Evolutionary conservation across 2,329 filamentous ascomycete species (phyloP).

Genomic region (Phoma herbarum): DNA sequence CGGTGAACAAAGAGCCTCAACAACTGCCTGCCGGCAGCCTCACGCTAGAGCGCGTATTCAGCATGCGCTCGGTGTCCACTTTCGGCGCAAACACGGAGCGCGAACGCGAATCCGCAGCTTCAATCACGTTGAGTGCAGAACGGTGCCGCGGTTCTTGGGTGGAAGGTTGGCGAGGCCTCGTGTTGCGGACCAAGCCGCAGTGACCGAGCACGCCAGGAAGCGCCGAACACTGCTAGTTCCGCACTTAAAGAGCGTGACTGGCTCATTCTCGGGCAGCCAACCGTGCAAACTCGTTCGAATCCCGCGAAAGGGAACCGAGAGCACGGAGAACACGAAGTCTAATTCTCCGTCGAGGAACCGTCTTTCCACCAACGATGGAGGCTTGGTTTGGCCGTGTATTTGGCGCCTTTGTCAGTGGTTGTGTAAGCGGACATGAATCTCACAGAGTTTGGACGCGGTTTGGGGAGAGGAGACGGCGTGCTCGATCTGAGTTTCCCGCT

Average conservation of each 20-base stretch:
- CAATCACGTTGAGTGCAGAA: not conserved
- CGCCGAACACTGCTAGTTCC: not conserved
- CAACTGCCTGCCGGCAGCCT: not conserved
- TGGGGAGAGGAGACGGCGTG: not conserved
- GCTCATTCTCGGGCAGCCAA: not conserved
- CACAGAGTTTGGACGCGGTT: not conserved
- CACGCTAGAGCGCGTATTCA: not conserved
- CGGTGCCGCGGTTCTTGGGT: not conserved
- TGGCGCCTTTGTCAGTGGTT: not conserved
- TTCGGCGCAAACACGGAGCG: not conserved
- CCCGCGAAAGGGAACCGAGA: not conserved
- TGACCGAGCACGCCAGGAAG: not conserved
- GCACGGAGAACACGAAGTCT: slow-evolving; percentile 1
- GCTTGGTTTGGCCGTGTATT: not conserved
- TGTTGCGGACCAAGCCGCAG: slow-evolving; percentile 12
- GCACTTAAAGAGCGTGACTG: not conserved
- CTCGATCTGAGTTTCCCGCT: not conserved
- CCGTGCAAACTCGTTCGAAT: not conserved
- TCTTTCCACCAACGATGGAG: not conserved
- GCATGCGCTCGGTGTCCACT: not conserved
- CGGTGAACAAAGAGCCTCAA: not conserved
- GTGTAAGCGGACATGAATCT: not conserved
- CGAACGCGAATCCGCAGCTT: not conserved
- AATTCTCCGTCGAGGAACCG: not conserved
- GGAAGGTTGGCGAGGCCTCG: not conserved